phyloP scores from a whole-genome alignment of 495 filamentous ascomycete genomes.

The Hypoxylon crocopeplum region DNA sequence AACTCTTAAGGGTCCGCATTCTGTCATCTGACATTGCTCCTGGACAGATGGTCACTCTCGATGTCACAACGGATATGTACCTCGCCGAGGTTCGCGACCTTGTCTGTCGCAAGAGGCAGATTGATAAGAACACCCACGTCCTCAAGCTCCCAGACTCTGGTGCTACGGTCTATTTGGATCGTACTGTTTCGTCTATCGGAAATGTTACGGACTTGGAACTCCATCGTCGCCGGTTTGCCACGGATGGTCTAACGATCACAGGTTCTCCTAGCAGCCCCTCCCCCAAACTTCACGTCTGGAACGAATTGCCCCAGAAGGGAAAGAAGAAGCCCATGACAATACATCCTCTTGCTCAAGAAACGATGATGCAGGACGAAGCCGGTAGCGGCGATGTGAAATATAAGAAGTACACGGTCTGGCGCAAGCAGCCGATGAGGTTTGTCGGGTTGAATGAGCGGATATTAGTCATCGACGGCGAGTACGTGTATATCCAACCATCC shows the following conservation, averaged over 20 bases:
- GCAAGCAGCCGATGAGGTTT: slow-evolving; percentile 94
- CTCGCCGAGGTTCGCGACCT: slow-evolving; percentile 90
- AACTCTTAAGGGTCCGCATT: slow-evolving; percentile 77
- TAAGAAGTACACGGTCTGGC: slow-evolving; percentile 87
- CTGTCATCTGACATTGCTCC: slow-evolving; percentile 73
- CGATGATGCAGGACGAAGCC: slow-evolving; percentile 71
- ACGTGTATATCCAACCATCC: slow-evolving; percentile 89
- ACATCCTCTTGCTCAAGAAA: slow-evolving; percentile 78
- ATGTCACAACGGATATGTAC: slow-evolving; percentile 92
- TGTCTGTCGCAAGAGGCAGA: slow-evolving; percentile 85
- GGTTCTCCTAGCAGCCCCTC: slow-evolving; percentile 82
- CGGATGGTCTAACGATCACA: slow-evolving; percentile 74
- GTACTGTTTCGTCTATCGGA: slow-evolving; percentile 87
- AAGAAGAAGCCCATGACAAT: slow-evolving; percentile 73
- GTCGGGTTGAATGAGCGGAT: slow-evolving; percentile 83
- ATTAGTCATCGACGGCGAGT: slow-evolving; percentile 91
- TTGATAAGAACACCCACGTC: slow-evolving; percentile 89
- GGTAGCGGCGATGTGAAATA: slow-evolving; percentile 66
- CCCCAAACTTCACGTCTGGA: slow-evolving; percentile 75
- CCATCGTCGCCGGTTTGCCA: slow-evolving; percentile 81
- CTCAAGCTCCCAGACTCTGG: slow-evolving; percentile 86
- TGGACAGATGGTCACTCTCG: slow-evolving; percentile 72
- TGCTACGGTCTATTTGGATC: slow-evolving; percentile 80
- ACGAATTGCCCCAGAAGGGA: slow-evolving; percentile 61
- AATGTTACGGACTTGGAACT: slow-evolving; percentile 85